Percentiles rank a stretch among this genome's conserved stretches.
Evolutionary conservation across 2,329 filamentous ascomycete genomes (phyloP).

Genomic region (Cladosporium sp.): DNA sequence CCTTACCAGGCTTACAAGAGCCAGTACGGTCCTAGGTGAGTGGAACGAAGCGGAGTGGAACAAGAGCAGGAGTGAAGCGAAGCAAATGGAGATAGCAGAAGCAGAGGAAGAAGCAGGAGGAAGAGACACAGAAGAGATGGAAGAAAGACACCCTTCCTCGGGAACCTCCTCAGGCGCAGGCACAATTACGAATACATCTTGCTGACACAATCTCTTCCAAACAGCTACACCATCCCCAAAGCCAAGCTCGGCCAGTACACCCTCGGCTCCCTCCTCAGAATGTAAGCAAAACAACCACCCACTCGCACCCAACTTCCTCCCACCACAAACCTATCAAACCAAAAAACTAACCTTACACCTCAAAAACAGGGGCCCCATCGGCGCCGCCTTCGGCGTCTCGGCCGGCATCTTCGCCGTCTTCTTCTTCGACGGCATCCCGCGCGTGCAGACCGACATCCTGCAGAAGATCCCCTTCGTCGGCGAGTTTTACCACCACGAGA

Average conservation of each 20-base stretch:
- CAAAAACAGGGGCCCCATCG: conserved; percentile 32
- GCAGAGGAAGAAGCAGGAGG: too few species aligned
- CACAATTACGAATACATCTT: background rate
- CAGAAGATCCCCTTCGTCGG: conserved; percentile 55
- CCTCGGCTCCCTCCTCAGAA: conserved; percentile 3
- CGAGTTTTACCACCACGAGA: conserved; percentile 51
- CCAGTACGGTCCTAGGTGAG: conserved; percentile 56
- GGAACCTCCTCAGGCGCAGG: too few species aligned
- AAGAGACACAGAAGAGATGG: too few species aligned
- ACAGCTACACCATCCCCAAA: conserved; percentile 12
- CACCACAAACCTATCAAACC: background rate
- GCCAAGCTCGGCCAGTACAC: conserved; percentile 12
- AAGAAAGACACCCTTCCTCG: too few species aligned
- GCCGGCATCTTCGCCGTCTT: conserved; percentile 57
- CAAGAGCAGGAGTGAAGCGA: too few species aligned
- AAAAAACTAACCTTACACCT: background rate
- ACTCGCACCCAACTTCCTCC: background rate
- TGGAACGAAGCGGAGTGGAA: conserved; percentile 8
- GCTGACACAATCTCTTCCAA: too few species aligned
- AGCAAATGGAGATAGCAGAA: too few species aligned
- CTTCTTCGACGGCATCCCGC: conserved; percentile 61
- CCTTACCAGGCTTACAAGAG: conserved; percentile 50
- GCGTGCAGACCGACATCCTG: conserved; percentile 48
- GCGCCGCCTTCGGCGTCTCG: conserved; percentile 52
- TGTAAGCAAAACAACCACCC: conserved; percentile 1